These are phyloP conservation scores for Chaetomium sp. DNA, from an alignment of 2,329 filamentous ascomycete genomes.

Conservation along the genomic window DNA sequence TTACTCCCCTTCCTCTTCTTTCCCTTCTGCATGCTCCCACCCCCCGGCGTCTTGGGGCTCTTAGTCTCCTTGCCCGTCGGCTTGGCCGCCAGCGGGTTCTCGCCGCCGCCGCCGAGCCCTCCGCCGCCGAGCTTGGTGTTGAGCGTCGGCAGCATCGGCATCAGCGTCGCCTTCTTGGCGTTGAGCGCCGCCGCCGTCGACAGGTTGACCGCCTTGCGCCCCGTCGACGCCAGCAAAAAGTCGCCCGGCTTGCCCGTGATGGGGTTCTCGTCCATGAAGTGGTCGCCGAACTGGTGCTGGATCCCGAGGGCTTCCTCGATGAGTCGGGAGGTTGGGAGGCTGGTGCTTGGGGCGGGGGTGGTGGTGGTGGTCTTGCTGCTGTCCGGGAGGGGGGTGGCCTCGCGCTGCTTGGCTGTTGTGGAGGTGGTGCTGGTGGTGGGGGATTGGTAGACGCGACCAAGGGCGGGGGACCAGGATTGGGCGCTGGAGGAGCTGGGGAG, in stretches of 20 bases:
- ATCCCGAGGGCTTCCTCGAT: slow-evolving; percentile 61
- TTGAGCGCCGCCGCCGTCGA: slow-evolving; percentile 15
- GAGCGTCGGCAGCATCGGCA: slow-evolving; percentile 39
- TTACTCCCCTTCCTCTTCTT: slow-evolving; percentile 56
- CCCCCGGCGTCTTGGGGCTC: slow-evolving; percentile 47
- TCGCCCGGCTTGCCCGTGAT: slow-evolving; percentile 67
- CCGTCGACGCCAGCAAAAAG: slow-evolving; percentile 65
- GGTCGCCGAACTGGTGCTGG: slow-evolving; percentile 61
- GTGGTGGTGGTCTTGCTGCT: slow-evolving; percentile 33
- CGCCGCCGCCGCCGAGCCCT: slow-evolving; percentile 35
- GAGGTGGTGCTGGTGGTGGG: slow-evolving; percentile 37
- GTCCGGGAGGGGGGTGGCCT: slow-evolving; percentile 53
- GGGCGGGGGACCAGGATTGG: slow-evolving; percentile 57
- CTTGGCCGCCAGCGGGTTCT: slow-evolving; percentile 38
- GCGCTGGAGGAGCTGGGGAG: slow-evolving; percentile 54
- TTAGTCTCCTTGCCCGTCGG: slow-evolving; percentile 46
- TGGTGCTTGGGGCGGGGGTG: slow-evolving; percentile 35
- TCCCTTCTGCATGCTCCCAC: slow-evolving; percentile 43
- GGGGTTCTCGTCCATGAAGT: slow-evolving; percentile 69
- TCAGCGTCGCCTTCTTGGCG: slow-evolving; percentile 41
- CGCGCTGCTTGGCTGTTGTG: slow-evolving; percentile 44
- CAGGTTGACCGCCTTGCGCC: slow-evolving; percentile 48
- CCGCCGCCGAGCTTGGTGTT: slow-evolving; percentile 43
- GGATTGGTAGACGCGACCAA: slow-evolving; percentile 55
- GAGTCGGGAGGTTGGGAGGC: slow-evolving; percentile 48